A percentile compares a stretch with the other conserved stretches of the same genome.
phyloP scores from a whole-genome alignment of 345 rosid genomes.

The Erucastrum elatum region DNA sequence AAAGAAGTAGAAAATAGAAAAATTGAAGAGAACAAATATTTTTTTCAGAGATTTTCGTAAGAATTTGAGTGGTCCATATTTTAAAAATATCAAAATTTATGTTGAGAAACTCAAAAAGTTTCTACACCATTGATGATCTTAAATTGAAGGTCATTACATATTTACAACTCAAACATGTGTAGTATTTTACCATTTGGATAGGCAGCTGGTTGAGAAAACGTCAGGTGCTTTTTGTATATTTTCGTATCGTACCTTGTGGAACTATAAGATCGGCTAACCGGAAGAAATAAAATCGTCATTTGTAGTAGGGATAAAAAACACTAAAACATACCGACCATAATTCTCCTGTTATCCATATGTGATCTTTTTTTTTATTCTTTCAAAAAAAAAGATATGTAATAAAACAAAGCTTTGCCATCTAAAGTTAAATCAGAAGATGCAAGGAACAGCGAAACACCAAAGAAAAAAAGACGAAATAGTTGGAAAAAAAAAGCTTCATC shows the following conservation, averaged over 20 bases:
- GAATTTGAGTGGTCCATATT: too few species aligned
- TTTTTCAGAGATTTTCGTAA: too few species aligned
- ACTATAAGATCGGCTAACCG: not conserved
- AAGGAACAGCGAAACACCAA: not conserved
- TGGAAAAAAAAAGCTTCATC: conserved; percentile 17
- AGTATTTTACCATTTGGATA: not conserved
- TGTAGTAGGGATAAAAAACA: not conserved
- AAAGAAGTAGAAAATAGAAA: too few species aligned
- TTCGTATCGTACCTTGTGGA: not conserved
- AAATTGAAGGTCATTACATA: too few species aligned
- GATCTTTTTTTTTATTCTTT: too few species aligned
- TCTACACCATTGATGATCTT: too few species aligned
- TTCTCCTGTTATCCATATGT: not conserved
- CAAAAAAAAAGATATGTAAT: too few species aligned
- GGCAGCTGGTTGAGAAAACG: not conserved
- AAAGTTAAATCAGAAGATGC: not conserved
- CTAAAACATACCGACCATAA: not conserved
- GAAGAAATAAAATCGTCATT: not conserved
- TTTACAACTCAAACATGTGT: not conserved
- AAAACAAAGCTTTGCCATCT: not conserved
- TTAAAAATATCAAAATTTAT: too few species aligned
- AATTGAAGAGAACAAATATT: too few species aligned
- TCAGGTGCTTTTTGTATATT: not conserved
- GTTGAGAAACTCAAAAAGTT: too few species aligned
- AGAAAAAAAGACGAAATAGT: not conserved